Evolutionary conservation across 1,284 basidiomycete species (phyloP), one percentile per base, ranked within the genome.

Genomic region (Austroboletus rostrupii): DNA sequence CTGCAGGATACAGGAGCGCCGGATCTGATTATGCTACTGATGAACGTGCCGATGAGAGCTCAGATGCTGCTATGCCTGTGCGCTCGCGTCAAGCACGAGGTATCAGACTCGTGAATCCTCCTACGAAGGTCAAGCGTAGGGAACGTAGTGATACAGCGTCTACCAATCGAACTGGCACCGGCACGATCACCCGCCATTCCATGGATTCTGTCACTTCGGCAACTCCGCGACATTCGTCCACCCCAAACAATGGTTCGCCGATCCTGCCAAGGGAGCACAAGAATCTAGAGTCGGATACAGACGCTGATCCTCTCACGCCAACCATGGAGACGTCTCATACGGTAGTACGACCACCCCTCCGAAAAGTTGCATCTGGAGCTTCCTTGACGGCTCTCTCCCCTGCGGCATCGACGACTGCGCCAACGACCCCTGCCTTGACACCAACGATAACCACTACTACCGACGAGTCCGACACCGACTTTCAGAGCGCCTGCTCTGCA

Each of bases 381-480:
- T 69, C 66, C n/a, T 58, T 69, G 53, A 64, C 58, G 50, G 70
- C 65, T 51, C 45, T 70, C 53, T 65, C 71, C 53, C 56, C 72
- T 56, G 48, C 38, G 5, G 53, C 38, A 4, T 36, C 49, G 16
- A 59, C 64, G 14, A 61, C 65, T 21, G 67, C 70, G 20, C 70
- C 72, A 6, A 64, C 67, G 28, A 72, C 72, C 5, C 73, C 74
- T 17, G 69, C 73, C 17, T 65, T 74, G 45, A 74, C 74, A 1
- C 69, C 73, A 3, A 66, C 67, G 2, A 57, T 72, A 19, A 70
- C 73, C 33, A 69, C 66, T 13, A 72, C 75, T 21, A 85, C 87
- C 11, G 87, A 90, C 56, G 88, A 89, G 57, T 89, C 87, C 29
- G 87, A 90, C 59, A 85, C 85, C 16, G 87, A 90, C 60, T 90